Conservation (phyloP, 2,329 filamentous ascomycete genomes). For the Chaetothyriales sp. region DNA sequence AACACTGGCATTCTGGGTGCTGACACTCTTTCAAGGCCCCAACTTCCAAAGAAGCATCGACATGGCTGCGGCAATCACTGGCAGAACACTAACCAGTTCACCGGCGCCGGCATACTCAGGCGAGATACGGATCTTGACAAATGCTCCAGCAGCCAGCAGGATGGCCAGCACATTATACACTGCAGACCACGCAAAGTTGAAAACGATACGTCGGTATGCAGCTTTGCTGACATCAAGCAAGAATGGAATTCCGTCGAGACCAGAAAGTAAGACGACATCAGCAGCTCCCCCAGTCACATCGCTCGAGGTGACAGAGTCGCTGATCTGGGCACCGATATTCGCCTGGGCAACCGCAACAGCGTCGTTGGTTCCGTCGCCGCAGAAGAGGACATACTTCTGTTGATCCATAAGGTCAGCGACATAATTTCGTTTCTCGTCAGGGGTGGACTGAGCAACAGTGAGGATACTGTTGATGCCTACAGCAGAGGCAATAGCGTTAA, state of each 20-base stretch:
- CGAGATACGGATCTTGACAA: conserved; percentile 43
- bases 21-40: no score
- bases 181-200: conserved; percentile 58
- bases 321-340: conserved; percentile 55
- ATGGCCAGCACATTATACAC: conserved; percentile 58
- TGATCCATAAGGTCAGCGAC: conserved; percentile 25
- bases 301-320: conserved; percentile 30
- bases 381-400: conserved; percentile 42
- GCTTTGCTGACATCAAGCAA: conserved; percentile 39
- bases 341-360: conserved; percentile 57
- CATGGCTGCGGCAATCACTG: conserved; percentile 38
- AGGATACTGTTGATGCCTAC: conserved; percentile 27
- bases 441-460: conserved; percentile 33
- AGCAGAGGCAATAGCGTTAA: conserved; percentile 32
- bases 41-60: no score
- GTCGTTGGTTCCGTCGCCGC: conserved; percentile 68
- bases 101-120: conserved; percentile 54
- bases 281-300: conserved; percentile 54
- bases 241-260: conserved; percentile 41
- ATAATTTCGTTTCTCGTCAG: conserved; percentile 41
- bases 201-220: conserved; percentile 36
- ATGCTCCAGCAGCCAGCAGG: conserved; percentile 50
- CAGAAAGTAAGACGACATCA: conserved; percentile 51
- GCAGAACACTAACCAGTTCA: conserved; percentile 58
- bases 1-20: no score